A percentile compares a stretch with the other conserved stretches of the same genome.
Conservation (phyloP, 2,329 filamentous ascomycete genomes). For the Fusarium secorum region DNA sequence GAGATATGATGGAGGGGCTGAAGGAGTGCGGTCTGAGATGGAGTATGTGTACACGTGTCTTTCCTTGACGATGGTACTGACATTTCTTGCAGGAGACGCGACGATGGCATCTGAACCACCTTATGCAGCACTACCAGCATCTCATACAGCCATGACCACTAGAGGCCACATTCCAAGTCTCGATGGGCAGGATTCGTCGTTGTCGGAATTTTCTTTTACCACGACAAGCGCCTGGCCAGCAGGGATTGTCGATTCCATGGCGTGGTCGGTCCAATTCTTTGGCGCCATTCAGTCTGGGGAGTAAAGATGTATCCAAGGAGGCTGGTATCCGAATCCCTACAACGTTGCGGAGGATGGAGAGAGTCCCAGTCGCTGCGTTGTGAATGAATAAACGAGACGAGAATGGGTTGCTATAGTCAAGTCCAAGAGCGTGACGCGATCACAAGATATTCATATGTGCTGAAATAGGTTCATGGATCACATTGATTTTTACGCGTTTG, state of each 20-base stretch:
- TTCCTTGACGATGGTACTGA: rapidly evolving
- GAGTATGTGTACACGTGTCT: background rate
- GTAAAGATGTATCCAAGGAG: background rate
- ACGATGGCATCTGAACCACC: rapidly evolving
- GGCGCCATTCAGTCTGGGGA: background rate
- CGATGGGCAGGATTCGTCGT: background rate
- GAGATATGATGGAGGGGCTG: background rate
- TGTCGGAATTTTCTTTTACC: background rate
- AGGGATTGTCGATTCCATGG: background rate
- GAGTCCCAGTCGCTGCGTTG: rapidly evolving
- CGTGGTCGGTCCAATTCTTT: background rate
- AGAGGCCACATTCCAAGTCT: background rate
- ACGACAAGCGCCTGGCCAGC: background rate
- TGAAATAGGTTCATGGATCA: too few relatives aligned
- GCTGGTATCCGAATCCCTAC: background rate
- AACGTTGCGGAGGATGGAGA: background rate
- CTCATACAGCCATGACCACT: background rate
- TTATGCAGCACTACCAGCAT: background rate
- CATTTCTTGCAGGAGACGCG: background rate
- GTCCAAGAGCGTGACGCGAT: rapidly evolving
- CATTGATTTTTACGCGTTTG: background rate
- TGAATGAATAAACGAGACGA: background rate
- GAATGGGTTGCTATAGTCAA: background rate
- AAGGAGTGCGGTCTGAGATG: background rate
- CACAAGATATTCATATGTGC: too few relatives aligned